Conservation (phyloP, 73 alveolate genomes). For the Paramecium sonneborni region DNA sequence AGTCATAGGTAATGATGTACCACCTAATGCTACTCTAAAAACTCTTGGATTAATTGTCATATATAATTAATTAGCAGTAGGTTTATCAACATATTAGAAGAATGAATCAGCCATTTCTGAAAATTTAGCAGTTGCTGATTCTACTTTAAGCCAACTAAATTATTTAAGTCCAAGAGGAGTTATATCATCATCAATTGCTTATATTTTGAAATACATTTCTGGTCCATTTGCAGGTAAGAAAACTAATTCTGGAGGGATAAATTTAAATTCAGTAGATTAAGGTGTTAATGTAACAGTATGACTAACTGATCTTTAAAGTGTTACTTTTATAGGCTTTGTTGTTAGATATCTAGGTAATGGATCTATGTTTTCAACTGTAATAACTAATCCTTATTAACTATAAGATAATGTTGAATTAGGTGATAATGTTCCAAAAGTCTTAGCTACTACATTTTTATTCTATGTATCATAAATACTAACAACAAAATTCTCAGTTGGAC, state of each 20-base stretch:
- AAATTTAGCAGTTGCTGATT: slow-evolving; percentile 55
- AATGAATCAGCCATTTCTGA: slow-evolving; percentile 61
- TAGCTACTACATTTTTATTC: background rate
- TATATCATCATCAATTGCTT: slow-evolving; percentile 48
- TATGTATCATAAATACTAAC: slow-evolving; percentile 27
- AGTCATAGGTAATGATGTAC: slow-evolving; percentile 60
- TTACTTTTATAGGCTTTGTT: background rate
- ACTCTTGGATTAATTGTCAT: slow-evolving; percentile 50
- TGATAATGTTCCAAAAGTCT: slow-evolving; percentile 58
- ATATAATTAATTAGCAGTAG: slow-evolving; percentile 49
- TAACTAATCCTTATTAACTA: slow-evolving; percentile 52
- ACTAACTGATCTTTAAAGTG: slow-evolving; percentile 51
- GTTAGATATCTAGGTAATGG: slow-evolving; percentile 43
- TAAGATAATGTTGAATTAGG: slow-evolving; percentile 35
- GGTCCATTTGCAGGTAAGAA: slow-evolving; percentile 61
- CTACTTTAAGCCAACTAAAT: slow-evolving; percentile 51
- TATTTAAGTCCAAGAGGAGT: slow-evolving; percentile 40
- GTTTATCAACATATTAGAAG: slow-evolving; percentile 51
- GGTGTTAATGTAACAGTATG: slow-evolving; percentile 52
- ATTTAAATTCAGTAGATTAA: slow-evolving; percentile 38
- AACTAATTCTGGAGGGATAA: slow-evolving; percentile 38
- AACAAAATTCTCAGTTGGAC: slow-evolving; percentile 55
- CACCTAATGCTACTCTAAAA: slow-evolving; percentile 56
- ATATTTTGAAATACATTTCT: slow-evolving; percentile 33
- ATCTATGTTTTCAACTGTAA: slow-evolving; percentile 43